phyloP scores from a whole-genome alignment of 2,329 filamentous ascomycete genomes.

The Clarireedia hainanense region DNA sequence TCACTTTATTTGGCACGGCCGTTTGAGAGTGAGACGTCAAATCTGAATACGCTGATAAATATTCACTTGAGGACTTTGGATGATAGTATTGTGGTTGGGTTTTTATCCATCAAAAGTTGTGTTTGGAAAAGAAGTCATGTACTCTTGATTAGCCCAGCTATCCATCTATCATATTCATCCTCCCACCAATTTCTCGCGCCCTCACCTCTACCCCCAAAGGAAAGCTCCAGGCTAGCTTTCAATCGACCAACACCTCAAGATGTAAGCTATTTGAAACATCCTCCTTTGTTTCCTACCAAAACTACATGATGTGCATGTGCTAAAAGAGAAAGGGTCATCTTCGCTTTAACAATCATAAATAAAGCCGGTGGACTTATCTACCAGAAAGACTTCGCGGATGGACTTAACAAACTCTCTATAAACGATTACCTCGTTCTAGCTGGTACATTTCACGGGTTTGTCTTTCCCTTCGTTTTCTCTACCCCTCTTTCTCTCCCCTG shows the following conservation, averaged over 20 bases:
- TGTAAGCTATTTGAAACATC: not conserved
- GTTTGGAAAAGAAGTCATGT: too few species aligned
- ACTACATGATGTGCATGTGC: not conserved
- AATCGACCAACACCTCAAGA: not conserved
- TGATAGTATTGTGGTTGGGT: too few species aligned
- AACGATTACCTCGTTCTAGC: conserved; percentile 97
- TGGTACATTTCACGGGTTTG: conserved; percentile 90
- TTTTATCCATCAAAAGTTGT: too few species aligned
- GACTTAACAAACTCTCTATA: conserved; percentile 77
- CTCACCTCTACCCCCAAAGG: not conserved
- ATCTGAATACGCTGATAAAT: too few species aligned
- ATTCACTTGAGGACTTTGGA: too few species aligned
- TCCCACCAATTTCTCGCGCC: too few species aligned
- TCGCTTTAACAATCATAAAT: conserved; percentile 95
- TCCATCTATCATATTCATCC: too few species aligned
- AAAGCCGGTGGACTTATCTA: conserved; percentile 96
- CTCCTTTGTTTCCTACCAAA: too few species aligned
- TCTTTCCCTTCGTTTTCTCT: conserved; percentile 32
- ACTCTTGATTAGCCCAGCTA: too few species aligned
- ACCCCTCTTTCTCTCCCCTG: not conserved
- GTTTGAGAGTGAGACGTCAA: too few species aligned
- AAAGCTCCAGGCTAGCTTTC: not conserved
- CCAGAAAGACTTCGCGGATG: conserved; percentile 86
- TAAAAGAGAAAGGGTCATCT: conserved; percentile 59
- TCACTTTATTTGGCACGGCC: too few species aligned